Conservation (phyloP, 2,329 filamentous ascomycete genomes). For the Exophiala xenobiotica region DNA sequence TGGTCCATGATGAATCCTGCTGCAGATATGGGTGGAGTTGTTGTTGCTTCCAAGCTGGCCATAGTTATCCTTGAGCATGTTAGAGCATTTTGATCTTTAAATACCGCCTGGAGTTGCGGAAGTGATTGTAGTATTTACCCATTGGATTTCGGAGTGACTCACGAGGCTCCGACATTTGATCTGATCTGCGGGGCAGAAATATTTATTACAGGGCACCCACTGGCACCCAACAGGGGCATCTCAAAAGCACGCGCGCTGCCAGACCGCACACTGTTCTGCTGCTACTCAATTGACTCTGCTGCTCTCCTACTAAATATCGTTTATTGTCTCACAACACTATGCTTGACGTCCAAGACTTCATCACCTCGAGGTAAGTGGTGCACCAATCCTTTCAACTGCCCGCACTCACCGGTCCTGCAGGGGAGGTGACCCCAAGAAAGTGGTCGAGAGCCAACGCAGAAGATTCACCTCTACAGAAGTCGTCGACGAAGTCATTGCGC, state of each 20-base stretch:
- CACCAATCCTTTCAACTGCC: neutral
- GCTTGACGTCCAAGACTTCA: conserved; percentile 77
- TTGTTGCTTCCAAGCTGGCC: no score
- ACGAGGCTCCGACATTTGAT: conserved; percentile 15
- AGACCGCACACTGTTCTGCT: neutral
- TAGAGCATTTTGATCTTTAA: no score
- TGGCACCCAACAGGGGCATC: conserved; percentile 2
- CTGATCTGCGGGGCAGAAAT: conserved; percentile 5
- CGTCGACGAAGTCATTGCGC: conserved; percentile 80
- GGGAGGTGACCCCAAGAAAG: conserved; percentile 86
- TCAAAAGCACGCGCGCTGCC: neutral
- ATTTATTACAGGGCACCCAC: conserved; percentile 1
- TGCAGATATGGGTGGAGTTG: no score
- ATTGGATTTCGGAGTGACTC: conserved; percentile 9
- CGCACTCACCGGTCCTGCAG: conserved; percentile 37
- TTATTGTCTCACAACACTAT: conserved; percentile 43
- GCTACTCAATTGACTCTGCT: conserved; percentile 5
- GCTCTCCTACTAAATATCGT: neutral
- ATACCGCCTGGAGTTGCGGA: no score
- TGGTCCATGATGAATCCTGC: no score
- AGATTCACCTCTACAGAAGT: conserved; percentile 76
- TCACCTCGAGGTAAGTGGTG: conserved; percentile 59
- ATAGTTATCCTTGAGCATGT: no score
- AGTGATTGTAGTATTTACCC: no score
- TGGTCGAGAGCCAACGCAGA: conserved; percentile 85